Evolutionary conservation across 345 rosid genomes (phyloP).

Genomic region (Boechera divaricarpa): DNA sequence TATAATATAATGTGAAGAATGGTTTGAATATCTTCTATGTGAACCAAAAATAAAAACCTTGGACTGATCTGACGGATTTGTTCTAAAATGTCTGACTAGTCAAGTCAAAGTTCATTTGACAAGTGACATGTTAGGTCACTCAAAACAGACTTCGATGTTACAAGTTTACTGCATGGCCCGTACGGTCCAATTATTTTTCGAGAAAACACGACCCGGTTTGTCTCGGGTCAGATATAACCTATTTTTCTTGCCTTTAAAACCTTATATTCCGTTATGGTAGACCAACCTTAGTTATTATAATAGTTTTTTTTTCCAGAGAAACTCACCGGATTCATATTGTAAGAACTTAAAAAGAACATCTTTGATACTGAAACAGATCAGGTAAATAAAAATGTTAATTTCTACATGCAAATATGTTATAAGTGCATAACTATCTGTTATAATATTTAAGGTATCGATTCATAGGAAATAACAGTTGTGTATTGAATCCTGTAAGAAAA

Average conservation of each 20-base stretch:
- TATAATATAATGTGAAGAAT: conserved; percentile 43
- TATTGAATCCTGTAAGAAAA: too few relatives aligned
- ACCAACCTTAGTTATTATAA: too few relatives aligned
- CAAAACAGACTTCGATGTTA: not conserved
- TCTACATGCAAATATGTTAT: too few relatives aligned
- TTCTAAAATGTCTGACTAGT: not conserved
- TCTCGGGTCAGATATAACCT: too few relatives aligned
- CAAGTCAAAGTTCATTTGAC: not conserved
- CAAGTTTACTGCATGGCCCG: not conserved
- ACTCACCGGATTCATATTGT: too few relatives aligned
- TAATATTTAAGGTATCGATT: too few relatives aligned
- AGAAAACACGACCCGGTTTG: not conserved
- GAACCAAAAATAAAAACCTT: not conserved
- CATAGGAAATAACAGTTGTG: too few relatives aligned
- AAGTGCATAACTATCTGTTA: too few relatives aligned
- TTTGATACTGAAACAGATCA: too few relatives aligned
- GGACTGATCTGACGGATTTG: not conserved
- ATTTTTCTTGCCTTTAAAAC: not conserved
- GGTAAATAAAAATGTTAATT: too few relatives aligned
- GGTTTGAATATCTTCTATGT: conserved; percentile 17
- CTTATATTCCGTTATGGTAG: not conserved
- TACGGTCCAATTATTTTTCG: not conserved
- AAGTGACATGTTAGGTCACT: not conserved
- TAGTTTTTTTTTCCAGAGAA: too few relatives aligned
- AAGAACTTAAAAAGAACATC: too few relatives aligned